A percentile compares a stretch with the other conserved stretches of the same genome.
phyloP scores from a whole-genome alignment of 495 filamentous ascomycete genomes.

The Xeromyces bisporus region DNA sequence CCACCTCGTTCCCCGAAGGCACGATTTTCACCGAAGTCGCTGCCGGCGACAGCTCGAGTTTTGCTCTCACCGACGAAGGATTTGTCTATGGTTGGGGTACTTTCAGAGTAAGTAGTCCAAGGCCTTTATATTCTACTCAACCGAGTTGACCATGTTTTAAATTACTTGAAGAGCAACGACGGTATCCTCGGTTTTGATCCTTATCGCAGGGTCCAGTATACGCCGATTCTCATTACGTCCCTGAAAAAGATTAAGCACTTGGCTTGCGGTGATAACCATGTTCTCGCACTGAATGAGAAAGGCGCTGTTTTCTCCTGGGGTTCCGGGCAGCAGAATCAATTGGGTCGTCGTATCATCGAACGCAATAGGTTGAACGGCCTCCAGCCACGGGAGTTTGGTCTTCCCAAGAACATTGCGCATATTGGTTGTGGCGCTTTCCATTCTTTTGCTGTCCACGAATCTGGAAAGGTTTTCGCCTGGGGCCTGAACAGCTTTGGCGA shows the following conservation, averaged over 20 bases:
- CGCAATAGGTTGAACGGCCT: constrained; percentile 38
- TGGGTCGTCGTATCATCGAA: constrained; percentile 45
- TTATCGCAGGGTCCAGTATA: constrained; percentile 23
- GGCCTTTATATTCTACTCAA: constrained; percentile 1
- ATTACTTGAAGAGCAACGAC: constrained; percentile 31
- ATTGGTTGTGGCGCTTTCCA: constrained; percentile 41
- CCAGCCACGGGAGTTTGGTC: constrained; percentile 49
- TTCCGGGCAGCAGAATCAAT: constrained; percentile 43
- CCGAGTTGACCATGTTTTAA: neutral
- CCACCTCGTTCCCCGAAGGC: constrained; percentile 31
- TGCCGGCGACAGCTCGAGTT: constrained; percentile 46
- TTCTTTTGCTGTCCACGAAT: constrained; percentile 54
- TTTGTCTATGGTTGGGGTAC: constrained; percentile 55
- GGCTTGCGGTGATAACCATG: constrained; percentile 41
- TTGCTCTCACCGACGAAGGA: constrained; percentile 50
- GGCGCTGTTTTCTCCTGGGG: constrained; percentile 47
- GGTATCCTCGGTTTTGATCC: constrained; percentile 39
- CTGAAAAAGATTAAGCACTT: constrained; percentile 42
- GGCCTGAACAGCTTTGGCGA: constrained; percentile 78
- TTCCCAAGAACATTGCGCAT: constrained; percentile 38
- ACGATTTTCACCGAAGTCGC: constrained; percentile 42
- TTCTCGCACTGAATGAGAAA: constrained; percentile 39
- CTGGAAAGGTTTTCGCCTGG: constrained; percentile 63
- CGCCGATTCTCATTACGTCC: constrained; percentile 30
- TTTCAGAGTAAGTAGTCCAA: constrained; percentile 38